Percentiles rank a stretch among this genome's conserved stretches.
Evolutionary conservation across 257 asterid genomes (phyloP).

Genomic region (Nicotiana tomentosiformis): DNA sequence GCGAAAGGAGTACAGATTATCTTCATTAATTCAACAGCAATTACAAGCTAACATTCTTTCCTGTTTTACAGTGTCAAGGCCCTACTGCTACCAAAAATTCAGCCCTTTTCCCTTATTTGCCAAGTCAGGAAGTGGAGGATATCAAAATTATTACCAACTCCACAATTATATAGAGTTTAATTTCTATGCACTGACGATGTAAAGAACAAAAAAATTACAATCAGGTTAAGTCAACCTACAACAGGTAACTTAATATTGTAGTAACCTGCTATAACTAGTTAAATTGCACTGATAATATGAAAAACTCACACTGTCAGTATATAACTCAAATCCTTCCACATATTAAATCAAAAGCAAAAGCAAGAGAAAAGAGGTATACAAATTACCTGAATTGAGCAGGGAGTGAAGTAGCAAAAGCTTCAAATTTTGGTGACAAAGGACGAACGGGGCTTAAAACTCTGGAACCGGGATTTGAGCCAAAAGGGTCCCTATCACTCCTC

Average conservation of each 20-base stretch:
- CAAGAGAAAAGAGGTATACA: not conserved
- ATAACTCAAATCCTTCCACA: not conserved
- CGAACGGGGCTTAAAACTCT: constrained; percentile 52
- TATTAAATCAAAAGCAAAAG: not conserved
- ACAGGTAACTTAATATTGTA: not conserved
- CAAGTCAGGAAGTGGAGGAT: not conserved
- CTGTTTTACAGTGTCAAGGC: not conserved
- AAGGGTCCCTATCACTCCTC: constrained; percentile 31
- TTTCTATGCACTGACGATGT: not conserved
- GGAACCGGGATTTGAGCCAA: constrained; percentile 46
- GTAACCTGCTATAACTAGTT: not conserved
- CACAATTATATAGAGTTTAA: not conserved
- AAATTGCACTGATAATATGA: no score
- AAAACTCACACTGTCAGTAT: not conserved
- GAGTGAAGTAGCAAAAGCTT: constrained; percentile 40
- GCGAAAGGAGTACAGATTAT: not conserved
- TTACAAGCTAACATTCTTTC: not conserved
- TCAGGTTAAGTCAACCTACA: not conserved
- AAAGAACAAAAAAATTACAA: not conserved
- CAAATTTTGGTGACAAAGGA: constrained; percentile 42
- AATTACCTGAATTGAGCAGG: constrained; percentile 63
- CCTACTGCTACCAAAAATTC: not conserved
- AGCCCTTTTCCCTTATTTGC: not conserved
- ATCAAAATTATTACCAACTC: not conserved
- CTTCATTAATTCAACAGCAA: not conserved